phyloP scores from a whole-genome alignment of 345 rosid genomes.

The Euphorbia pulcherrima region DNA sequence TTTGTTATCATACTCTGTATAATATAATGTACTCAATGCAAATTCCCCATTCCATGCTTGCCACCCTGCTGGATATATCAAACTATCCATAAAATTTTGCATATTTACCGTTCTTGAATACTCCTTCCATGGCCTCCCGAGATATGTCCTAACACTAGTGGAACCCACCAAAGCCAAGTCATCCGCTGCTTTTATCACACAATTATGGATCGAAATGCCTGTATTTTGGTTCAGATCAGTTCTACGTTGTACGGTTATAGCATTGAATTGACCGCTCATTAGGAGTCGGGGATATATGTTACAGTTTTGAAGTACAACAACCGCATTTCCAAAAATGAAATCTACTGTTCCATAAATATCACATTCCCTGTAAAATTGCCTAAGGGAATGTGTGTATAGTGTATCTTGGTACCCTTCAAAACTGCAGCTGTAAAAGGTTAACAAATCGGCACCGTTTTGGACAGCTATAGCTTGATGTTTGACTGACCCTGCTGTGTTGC shows the following conservation, averaged over 20 bases:
- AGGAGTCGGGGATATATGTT: conserved; percentile 67
- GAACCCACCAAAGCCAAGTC: conserved; percentile 51
- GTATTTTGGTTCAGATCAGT: conserved; percentile 80
- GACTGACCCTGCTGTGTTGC: conserved; percentile 78
- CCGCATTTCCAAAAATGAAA: conserved; percentile 89
- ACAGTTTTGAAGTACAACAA: conserved; percentile 73
- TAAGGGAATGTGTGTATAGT: conserved; percentile 59
- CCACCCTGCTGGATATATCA: conserved; percentile 77
- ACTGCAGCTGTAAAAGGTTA: conserved; percentile 74
- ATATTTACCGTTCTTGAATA: conserved; percentile 68
- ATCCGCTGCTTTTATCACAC: conserved; percentile 52
- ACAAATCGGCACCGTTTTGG: conserved; percentile 67
- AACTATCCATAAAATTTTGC: conserved; percentile 44
- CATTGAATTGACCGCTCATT: conserved; percentile 67
- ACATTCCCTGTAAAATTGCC: conserved; percentile 86
- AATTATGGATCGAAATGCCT: conserved; percentile 67
- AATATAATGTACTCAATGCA: conserved; percentile 63
- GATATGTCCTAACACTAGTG: conserved; percentile 43
- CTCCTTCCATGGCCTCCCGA: conserved; percentile 91
- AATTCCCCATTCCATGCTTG: conserved; percentile 54
- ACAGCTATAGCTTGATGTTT: conserved; percentile 87
- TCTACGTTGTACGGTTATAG: conserved; percentile 85
- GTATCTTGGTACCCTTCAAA: conserved; percentile 91
- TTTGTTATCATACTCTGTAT: conserved; percentile 59
- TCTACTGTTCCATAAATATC: conserved; percentile 88